phyloP scores from a whole-genome alignment of 2,329 filamentous ascomycete genomes.

The Cordyceps militaris region DNA sequence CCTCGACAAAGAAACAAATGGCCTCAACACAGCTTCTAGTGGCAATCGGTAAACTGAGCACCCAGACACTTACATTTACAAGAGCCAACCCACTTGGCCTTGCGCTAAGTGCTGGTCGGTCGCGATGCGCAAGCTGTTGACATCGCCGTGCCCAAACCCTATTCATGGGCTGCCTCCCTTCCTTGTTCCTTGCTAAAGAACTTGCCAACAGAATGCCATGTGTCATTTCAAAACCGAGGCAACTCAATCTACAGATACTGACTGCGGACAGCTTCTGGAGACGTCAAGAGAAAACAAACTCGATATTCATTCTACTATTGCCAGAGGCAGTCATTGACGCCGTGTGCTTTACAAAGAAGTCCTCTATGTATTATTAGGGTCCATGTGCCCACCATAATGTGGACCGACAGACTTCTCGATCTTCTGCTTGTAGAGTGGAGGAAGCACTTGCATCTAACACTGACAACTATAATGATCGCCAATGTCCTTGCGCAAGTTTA shows the following conservation, averaged over 20 bases:
- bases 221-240: neutral
- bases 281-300: too few species aligned
- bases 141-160: neutral
- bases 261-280: too few species aligned
- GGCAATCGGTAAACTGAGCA: neutral
- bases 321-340: too few species aligned
- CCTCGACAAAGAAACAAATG: neutral
- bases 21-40: neutral
- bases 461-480: neutral
- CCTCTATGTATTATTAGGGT: too few species aligned
- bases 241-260: neutral
- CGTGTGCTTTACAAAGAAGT: too few species aligned
- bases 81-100: neutral
- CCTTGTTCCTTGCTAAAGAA: neutral
- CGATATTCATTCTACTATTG: too few species aligned
- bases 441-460: neutral
- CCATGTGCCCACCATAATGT: neutral
- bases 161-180: neutral
- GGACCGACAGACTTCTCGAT: conserved; percentile 1
- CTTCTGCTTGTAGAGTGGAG: neutral
- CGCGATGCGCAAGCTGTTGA: neutral
- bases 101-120: neutral
- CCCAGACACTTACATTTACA: neutral
- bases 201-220: neutral
- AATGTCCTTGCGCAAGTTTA: neutral